Base-by-base conservation (phyloP, 768 basidiomycete species). In the Hydnomerulius pinastri region DNA sequence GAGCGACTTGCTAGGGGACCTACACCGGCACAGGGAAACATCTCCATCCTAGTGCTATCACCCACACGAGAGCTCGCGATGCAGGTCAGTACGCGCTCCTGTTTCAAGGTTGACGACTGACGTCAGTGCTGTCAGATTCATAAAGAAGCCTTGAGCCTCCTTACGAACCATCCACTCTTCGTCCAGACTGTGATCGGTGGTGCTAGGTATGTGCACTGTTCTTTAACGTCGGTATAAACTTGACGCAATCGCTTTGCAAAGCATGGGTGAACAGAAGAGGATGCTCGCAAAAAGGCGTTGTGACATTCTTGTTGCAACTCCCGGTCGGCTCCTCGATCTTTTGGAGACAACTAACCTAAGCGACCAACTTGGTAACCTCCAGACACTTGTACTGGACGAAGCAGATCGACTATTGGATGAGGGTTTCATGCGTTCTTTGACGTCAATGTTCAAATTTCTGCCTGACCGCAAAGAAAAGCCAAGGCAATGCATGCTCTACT, bases 61-160 rank as follows among this genome's bases (percentile, higher is more conserved):
- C 88, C 88, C 0, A 90, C 88, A 1, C 76, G 87, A 50, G 88
- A 90, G 62, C 67, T 90, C 28, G 87, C 86, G 2, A 78, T 82
- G 57, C 87, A 89, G 70, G 86, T 86, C 43, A 65, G 78, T 74
- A 61, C 60, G 67, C 13, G 4, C 10, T 8, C 9, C 3, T 6
- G 0, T 7, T 4, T 29, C 24, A 2, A 20, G 13, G 24, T 4
- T 33, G 32, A n/a, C 20, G 17, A 0, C 20, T 58, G 1, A 64
- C 21, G 1, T 10, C n/a, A 69, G 66, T 54, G 62, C 67, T 35
- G 66, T 77, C 72, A 80, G 53, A 78, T 88, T 40, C 75, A 81
- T 48, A 82, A 85, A 59, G 77, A 85, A 61, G 88, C 87, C 4
- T 70, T 71, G n/a, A 60, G 59, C 7, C 66, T 83, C 6, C 53